Conservation (phyloP, 2,329 filamentous ascomycete genomes). For the Penicillium freii region DNA sequence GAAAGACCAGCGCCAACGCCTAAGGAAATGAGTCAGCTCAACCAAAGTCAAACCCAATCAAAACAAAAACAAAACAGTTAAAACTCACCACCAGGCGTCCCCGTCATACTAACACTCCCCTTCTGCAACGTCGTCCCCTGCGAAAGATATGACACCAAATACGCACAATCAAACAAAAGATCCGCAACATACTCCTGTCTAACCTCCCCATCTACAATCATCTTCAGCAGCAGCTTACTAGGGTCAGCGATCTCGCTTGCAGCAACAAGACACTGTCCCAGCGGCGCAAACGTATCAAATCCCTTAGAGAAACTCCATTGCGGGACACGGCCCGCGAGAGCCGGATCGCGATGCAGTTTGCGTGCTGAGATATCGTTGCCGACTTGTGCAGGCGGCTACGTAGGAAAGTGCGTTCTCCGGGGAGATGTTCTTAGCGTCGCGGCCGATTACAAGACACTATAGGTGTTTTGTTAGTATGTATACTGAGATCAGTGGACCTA, state of each 20-base stretch:
- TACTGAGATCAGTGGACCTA: too few species aligned
- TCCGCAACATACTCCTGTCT: slow-evolving; percentile 47
- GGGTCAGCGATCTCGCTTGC: slow-evolving; percentile 47
- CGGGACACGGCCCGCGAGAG: slow-evolving; percentile 51
- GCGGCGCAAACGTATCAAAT: slow-evolving; percentile 56
- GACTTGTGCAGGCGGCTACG: slow-evolving; percentile 52
- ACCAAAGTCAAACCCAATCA: neutral
- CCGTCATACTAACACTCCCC: slow-evolving; percentile 53
- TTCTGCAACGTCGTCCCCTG: slow-evolving; percentile 46
- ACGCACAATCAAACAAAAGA: slow-evolving; percentile 47
- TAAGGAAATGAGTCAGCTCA: slow-evolving; percentile 1
- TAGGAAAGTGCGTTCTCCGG: slow-evolving; percentile 48
- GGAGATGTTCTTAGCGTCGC: slow-evolving; percentile 52
- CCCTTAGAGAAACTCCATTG: slow-evolving; percentile 59
- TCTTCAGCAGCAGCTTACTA: slow-evolving; percentile 44
- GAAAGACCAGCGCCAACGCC: slow-evolving; percentile 46
- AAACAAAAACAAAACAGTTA: neutral
- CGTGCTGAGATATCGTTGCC: slow-evolving; percentile 58
- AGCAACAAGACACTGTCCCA: slow-evolving; percentile 53
- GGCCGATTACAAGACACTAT: slow-evolving; percentile 52
- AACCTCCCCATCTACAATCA: slow-evolving; percentile 49
- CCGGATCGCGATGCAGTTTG: slow-evolving; percentile 53
- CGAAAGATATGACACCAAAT: slow-evolving; percentile 34
- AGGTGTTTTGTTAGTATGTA: neutral
- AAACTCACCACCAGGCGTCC: slow-evolving; percentile 44